These are phyloP conservation scores for Glycine tomentella DNA, from an alignment of 306 rosid genomes.

Conservation along the genomic window DNA sequence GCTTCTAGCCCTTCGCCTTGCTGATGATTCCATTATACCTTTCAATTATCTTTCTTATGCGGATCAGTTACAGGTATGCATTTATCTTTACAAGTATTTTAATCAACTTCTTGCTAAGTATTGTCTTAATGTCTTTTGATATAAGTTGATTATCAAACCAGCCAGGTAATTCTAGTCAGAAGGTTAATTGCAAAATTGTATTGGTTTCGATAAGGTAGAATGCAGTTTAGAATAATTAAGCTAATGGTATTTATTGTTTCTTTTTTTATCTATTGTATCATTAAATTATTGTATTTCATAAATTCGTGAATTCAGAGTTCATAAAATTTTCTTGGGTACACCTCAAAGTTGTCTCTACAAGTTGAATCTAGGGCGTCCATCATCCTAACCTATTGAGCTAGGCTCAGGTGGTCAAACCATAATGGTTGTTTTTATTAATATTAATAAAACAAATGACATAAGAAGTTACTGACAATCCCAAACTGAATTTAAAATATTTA, in stretches of 20 bases:
- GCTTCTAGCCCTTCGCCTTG: slow-evolving; percentile 73
- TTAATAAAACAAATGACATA: background rate
- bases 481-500: background rate
- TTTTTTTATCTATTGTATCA: background rate
- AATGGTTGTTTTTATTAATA: background rate
- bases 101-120: background rate
- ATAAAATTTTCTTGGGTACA: background rate
- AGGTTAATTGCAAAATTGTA: background rate
- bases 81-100: background rate
- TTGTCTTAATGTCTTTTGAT: background rate
- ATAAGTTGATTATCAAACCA: background rate
- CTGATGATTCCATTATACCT: slow-evolving; percentile 74
- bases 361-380: background rate
- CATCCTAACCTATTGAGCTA: background rate
- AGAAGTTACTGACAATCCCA: background rate
- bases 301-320: background rate
- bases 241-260: background rate
- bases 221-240: background rate
- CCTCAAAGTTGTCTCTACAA: background rate
- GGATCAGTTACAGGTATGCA: slow-evolving; percentile 65
- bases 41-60: slow-evolving; percentile 69
- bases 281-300: background rate
- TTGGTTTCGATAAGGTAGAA: background rate
- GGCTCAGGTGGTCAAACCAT: background rate
- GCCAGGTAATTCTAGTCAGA: background rate